Conservation (phyloP, 805 yeast species). For the Starmerella stellata region DNA sequence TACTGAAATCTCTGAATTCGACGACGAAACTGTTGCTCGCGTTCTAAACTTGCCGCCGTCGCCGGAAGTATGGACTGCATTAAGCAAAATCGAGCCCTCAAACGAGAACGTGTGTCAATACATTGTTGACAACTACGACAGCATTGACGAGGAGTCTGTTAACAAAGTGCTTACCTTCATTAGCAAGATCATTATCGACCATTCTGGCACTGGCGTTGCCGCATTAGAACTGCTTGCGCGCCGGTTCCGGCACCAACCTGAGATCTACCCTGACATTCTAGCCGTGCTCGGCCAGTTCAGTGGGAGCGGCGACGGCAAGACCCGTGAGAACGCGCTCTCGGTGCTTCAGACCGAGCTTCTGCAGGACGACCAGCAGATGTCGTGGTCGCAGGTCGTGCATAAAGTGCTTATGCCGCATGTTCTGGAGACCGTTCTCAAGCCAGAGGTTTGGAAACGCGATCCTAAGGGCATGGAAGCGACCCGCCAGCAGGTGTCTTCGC, state of each 20-base stretch:
- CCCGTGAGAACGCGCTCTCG: slow-evolving; percentile 15
- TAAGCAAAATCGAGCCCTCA: slow-evolving; percentile 3
- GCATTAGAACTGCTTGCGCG: slow-evolving; percentile 6
- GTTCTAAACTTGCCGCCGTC: slow-evolving; percentile 5
- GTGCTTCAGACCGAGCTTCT: slow-evolving; percentile 36
- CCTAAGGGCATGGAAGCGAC: slow-evolving; percentile 44
- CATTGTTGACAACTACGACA: background rate
- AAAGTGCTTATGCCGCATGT: slow-evolving; percentile 53
- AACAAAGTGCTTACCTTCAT: slow-evolving; percentile 1
- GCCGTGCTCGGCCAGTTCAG: slow-evolving; percentile 4
- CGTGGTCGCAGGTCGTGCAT: slow-evolving; percentile 36
- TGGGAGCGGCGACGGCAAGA: slow-evolving; percentile 4
- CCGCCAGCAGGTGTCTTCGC: slow-evolving; percentile 45
- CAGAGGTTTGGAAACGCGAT: slow-evolving; percentile 46
- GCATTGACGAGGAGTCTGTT: background rate
- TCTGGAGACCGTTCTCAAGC: slow-evolving; percentile 44
- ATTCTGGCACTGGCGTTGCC: background rate
- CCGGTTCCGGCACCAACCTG: background rate
- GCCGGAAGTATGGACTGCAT: slow-evolving; percentile 6
- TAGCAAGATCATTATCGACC: background rate
- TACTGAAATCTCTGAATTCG: background rate
- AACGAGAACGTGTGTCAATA: slow-evolving; percentile 1
- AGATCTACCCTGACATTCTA: slow-evolving; percentile 4
- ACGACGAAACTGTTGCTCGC: slow-evolving; percentile 3
- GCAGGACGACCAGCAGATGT: slow-evolving; percentile 21